A percentile compares a stretch with the other conserved stretches of the same genome.
phyloP scores from a whole-genome alignment of 257 asterid species.

The Paulownia fortunei region DNA sequence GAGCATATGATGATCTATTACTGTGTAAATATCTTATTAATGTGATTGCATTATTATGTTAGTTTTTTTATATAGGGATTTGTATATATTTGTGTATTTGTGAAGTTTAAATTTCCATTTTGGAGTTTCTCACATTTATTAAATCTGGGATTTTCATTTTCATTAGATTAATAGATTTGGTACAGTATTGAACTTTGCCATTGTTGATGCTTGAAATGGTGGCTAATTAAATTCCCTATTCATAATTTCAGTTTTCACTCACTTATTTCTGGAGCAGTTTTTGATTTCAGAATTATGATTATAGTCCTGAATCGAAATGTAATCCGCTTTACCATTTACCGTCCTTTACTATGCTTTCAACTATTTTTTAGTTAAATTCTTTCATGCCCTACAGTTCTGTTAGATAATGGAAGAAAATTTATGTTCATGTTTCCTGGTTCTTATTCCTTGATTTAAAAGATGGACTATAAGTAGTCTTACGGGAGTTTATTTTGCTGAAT shows the following conservation, averaged over 20 bases:
- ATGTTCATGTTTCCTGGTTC: not conserved
- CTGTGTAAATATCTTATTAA: not conserved
- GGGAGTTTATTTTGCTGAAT: not conserved
- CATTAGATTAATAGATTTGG: not conserved
- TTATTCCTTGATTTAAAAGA: not conserved
- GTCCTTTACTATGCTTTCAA: not conserved
- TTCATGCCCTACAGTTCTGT: not conserved
- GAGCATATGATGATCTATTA: not conserved
- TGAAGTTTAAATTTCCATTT: conserved; percentile 12
- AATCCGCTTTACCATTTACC: not conserved
- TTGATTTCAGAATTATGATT: not conserved
- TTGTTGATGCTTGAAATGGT: not conserved
- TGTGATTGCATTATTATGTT: not conserved
- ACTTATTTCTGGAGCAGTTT: not conserved
- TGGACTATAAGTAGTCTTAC: not conserved
- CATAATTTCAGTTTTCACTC: not conserved
- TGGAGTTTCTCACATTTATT: conserved; percentile 7
- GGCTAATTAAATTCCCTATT: not conserved
- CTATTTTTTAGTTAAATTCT: not conserved
- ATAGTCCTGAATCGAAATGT: not conserved
- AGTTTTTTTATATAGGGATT: not conserved
- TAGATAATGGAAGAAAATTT: not conserved
- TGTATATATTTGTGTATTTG: not conserved
- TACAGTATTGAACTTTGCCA: not conserved
- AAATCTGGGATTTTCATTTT: not conserved